Percentiles rank a stretch among this genome's conserved stretches.
Evolutionary conservation across 2,329 filamentous ascomycete species (phyloP).

Genomic region (Trematosphaeria pertusa): DNA sequence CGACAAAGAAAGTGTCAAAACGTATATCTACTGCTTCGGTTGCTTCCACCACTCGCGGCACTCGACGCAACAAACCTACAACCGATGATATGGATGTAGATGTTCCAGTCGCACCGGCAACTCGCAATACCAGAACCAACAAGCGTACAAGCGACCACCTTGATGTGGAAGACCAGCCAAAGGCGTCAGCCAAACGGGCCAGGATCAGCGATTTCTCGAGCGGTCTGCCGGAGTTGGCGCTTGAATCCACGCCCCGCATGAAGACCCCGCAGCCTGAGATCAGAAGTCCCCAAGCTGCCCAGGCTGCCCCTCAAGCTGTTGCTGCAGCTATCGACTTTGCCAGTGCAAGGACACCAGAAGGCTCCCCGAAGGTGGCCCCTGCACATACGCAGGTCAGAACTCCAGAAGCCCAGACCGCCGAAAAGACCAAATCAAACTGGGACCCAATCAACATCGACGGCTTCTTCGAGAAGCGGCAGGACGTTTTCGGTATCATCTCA

Average conservation of each 20-base stretch:
- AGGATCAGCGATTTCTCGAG: conserved; percentile 16
- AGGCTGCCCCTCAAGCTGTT: too few relatives aligned
- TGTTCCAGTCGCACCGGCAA: neutral
- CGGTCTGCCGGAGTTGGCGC: conserved; percentile 1
- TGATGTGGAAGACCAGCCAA: conserved; percentile 4
- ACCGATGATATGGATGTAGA: conserved; percentile 23
- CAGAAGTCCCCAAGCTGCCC: too few relatives aligned
- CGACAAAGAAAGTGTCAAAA: conserved; percentile 2
- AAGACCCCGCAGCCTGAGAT: conserved; percentile 59
- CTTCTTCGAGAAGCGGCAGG: conserved; percentile 59
- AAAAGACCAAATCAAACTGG: conserved; percentile 63
- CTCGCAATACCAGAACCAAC: too few relatives aligned
- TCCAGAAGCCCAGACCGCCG: conserved; percentile 21
- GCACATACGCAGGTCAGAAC: too few relatives aligned
- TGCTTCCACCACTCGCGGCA: conserved; percentile 12
- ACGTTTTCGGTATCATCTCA: conserved; percentile 29
- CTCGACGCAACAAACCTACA: conserved; percentile 26
- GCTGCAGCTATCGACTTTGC: too few relatives aligned
- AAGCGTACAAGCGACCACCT: too few relatives aligned
- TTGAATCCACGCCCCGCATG: conserved; percentile 64
- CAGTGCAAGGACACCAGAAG: too few relatives aligned
- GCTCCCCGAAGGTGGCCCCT: too few relatives aligned
- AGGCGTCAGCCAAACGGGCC: conserved; percentile 8
- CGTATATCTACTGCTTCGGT: conserved; percentile 10
- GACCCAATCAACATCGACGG: conserved; percentile 76